Evolutionary conservation across 2,329 filamentous ascomycete species (phyloP).

Genomic region (Diaporthe destruens): DNA sequence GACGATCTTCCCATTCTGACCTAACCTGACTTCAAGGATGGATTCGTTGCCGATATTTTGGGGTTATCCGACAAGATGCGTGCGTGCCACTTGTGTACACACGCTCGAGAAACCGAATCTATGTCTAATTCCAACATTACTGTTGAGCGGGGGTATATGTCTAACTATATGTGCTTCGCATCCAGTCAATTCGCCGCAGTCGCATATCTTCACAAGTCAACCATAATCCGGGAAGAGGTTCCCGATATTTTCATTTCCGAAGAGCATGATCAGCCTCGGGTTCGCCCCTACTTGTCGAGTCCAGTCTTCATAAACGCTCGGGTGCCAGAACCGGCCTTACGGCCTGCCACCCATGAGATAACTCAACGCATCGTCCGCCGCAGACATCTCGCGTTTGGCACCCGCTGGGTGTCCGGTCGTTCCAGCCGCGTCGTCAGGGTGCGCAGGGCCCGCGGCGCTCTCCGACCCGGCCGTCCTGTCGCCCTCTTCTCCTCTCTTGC

Average conservation of each 20-base stretch:
- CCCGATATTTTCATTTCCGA: background rate
- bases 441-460: background rate
- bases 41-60: background rate
- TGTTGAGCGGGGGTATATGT: slow-evolving; percentile 19
- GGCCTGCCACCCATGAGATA: slow-evolving; percentile 12
- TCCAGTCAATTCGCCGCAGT: background rate
- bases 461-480: slow-evolving; percentile 10
- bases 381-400: background rate
- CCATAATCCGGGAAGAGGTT: background rate
- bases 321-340: background rate
- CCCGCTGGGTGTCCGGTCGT: background rate
- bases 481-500: background rate
- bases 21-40: background rate
- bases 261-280: background rate
- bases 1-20: too few species aligned
- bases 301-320: background rate
- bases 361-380: background rate
- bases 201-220: background rate
- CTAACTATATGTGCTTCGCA: background rate
- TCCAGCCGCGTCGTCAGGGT: background rate
- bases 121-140: background rate
- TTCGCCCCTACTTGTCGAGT: too few species aligned
- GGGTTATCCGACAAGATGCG: background rate
- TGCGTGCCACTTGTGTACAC: background rate
- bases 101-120: background rate